Conservation (phyloP, 176 grass and related monocot species). For the Thinopyrum elongatum region DNA sequence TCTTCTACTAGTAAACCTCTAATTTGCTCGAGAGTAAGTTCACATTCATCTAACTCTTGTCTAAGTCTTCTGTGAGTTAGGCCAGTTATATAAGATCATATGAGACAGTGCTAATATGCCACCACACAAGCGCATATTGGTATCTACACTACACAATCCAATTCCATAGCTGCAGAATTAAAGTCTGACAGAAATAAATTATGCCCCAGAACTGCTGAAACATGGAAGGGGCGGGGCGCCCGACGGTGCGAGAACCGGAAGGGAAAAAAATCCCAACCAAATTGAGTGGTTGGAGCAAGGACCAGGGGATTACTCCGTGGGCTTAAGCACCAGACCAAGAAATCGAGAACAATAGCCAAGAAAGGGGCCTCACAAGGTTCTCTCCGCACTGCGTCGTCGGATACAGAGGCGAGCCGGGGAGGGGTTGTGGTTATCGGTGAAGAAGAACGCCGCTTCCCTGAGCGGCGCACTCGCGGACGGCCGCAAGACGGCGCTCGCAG, state of each 20-base stretch:
- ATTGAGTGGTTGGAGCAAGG: not conserved
- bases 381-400: conserved; percentile 11
- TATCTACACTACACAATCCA: not conserved
- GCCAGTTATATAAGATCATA: not conserved
- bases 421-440: not conserved
- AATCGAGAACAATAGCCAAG: not conserved
- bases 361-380: conserved; percentile 38
- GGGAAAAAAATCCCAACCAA: not conserved
- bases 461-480: not conserved
- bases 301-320: not conserved
- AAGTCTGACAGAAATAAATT: not conserved
- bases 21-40: not conserved
- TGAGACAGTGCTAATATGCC: not conserved
- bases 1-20: not conserved
- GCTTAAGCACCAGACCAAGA: not conserved
- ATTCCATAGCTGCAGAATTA: conserved; percentile 5
- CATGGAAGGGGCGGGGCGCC: not conserved
- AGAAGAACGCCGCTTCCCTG: not conserved
- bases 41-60: not conserved
- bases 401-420: conserved; percentile 14
- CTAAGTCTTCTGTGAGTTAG: not conserved
- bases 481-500: conserved; percentile 1
- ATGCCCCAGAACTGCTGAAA: not conserved
- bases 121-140: not conserved
- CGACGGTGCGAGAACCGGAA: not conserved